phyloP scores from a whole-genome alignment of 257 asterid species.

The Solanum chmielewskii region DNA sequence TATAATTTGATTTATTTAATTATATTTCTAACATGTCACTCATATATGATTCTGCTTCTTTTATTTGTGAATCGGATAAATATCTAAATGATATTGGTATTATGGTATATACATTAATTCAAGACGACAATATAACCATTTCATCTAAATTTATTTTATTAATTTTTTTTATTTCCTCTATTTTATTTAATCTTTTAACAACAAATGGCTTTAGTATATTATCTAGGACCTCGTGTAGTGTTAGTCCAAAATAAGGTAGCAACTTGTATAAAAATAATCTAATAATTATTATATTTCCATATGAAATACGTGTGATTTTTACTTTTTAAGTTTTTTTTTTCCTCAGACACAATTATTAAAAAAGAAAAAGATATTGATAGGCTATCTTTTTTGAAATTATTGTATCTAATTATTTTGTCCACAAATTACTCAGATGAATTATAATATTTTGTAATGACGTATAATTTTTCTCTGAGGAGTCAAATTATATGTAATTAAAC shows the following conservation, averaged over 20 bases:
- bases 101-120: not conserved
- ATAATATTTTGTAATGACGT: not conserved
- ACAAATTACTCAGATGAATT: not conserved
- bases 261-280: not conserved
- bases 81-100: not conserved
- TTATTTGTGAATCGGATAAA: too few relatives aligned
- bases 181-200: not conserved
- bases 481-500: not conserved
- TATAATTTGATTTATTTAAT: not conserved
- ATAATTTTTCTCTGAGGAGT: not conserved
- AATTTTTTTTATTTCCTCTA: not conserved
- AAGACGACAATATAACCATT: not conserved
- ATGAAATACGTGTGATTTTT: not conserved
- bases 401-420: not conserved
- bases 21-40: not conserved
- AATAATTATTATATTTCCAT: not conserved
- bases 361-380: not conserved
- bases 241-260: not conserved
- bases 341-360: not conserved
- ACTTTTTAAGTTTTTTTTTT: not conserved
- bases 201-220: not conserved
- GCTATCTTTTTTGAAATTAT: not conserved
- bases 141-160: not conserved
- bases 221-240: not conserved
- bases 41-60: accelerated